These are phyloP conservation scores for Onygenales sp. DNA, from an alignment of 2,329 filamentous ascomycete genomes.

Conservation along the genomic window DNA sequence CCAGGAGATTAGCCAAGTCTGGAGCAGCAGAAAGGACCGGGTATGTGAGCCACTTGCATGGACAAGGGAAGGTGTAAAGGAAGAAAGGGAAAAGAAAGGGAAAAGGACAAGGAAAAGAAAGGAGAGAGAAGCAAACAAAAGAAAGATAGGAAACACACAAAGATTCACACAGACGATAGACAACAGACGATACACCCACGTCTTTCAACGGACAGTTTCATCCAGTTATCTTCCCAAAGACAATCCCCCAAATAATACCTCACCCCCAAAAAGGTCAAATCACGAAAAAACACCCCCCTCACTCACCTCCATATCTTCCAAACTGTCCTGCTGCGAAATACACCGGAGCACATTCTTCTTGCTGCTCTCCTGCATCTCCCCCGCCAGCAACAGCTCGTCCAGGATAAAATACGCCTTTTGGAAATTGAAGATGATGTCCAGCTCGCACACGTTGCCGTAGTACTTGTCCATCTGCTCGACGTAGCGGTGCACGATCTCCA, in stretches of 20 bases:
- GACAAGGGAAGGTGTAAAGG: too few relatives aligned
- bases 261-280: too few relatives aligned
- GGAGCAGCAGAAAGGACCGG: not conserved
- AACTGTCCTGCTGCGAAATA: slow-evolving; percentile 92
- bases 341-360: slow-evolving; percentile 97
- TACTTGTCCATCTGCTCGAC: slow-evolving; percentile 99
- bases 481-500: slow-evolving; percentile 98
- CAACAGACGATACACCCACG: too few relatives aligned
- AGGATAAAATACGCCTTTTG: slow-evolving; percentile 99
- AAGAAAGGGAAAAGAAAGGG: not conserved
- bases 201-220: too few relatives aligned
- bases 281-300: not conserved
- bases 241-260: too few relatives aligned
- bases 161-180: not conserved
- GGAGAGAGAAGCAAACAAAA: not conserved
- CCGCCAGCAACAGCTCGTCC: slow-evolving; percentile 87
- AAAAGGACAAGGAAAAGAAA: not conserved
- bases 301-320: slow-evolving; percentile 99
- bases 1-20: slow-evolving; percentile 5
- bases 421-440: slow-evolving; percentile 99
- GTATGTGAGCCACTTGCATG: too few relatives aligned
- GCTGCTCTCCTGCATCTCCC: slow-evolving; percentile 96
- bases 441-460: slow-evolving; percentile 98
- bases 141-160: not conserved
- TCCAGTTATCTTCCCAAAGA: too few relatives aligned